These are phyloP conservation scores for Talaromyces sp. DNA, from an alignment of 2,329 filamentous ascomycete species.

Conservation along the genomic window DNA sequence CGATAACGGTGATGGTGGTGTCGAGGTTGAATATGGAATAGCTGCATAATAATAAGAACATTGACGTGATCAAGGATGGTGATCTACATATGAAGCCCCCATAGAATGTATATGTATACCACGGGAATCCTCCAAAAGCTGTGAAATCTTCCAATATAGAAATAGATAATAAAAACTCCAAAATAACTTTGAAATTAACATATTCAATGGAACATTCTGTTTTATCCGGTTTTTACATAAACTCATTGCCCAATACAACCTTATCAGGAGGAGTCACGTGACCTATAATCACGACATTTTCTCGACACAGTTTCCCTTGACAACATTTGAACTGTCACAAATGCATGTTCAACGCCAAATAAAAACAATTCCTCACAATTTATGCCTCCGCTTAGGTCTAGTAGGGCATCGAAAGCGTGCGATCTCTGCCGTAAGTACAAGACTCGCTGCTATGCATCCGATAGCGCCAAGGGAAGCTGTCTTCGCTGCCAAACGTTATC, in stretches of 20 bases:
- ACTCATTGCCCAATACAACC: background rate
- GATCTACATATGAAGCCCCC: too few relatives aligned
- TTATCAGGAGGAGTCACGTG: background rate
- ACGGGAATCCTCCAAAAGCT: background rate
- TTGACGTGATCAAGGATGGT: background rate
- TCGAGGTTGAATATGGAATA: background rate
- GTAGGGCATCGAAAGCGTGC: conserved; percentile 30
- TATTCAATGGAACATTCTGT: background rate
- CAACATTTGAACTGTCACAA: background rate
- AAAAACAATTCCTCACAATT: background rate
- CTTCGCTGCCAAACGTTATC: conserved; percentile 33
- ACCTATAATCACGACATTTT: conserved; percentile 1
- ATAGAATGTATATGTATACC: too few relatives aligned
- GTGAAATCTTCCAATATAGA: background rate
- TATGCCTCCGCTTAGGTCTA: conserved; percentile 10
- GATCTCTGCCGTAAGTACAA: conserved; percentile 35
- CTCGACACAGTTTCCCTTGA: background rate
- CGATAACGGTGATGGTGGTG: conserved; percentile 1
- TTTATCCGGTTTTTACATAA: background rate
- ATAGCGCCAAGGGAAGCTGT: conserved; percentile 24
- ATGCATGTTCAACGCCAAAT: background rate
- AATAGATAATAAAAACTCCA: too few relatives aligned
- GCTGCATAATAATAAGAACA: background rate
- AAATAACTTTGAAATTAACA: background rate
- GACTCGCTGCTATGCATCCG: conserved; percentile 37